These are phyloP conservation scores for Mortierella hygrophila DNA, from an alignment of 192 early-diverging fungal species.

Conservation along the genomic window DNA sequence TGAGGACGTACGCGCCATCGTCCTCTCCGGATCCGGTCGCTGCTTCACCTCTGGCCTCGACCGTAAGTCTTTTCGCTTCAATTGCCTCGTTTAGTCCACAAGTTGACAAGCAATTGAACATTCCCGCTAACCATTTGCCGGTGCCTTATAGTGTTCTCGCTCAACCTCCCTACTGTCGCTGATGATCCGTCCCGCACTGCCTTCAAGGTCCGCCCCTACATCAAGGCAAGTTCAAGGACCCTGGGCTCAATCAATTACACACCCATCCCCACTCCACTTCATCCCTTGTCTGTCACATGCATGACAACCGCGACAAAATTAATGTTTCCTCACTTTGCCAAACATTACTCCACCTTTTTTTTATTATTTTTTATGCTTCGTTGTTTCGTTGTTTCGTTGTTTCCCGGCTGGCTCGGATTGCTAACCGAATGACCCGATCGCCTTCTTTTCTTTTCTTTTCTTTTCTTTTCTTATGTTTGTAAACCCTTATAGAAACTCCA, in stretches of 20 bases:
- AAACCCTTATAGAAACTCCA: constrained; percentile 60
- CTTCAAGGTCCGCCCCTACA: constrained; percentile 51
- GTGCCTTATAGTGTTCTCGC: constrained; percentile 33
- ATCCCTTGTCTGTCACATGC: background rate
- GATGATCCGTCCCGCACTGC: constrained; percentile 54
- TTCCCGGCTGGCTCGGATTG: background rate
- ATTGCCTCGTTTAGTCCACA: too few relatives aligned
- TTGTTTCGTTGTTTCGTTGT: background rate
- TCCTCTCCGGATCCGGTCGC: constrained; percentile 80
- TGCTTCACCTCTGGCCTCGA: constrained; percentile 96
- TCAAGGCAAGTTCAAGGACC: constrained; percentile 43
- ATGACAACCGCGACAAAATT: background rate
- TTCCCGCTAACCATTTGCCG: background rate
- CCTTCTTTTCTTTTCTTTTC: background rate
- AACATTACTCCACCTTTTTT: background rate
- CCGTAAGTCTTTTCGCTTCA: constrained; percentile 56
- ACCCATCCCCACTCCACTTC: background rate
- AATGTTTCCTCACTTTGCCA: background rate
- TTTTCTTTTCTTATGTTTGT: background rate
- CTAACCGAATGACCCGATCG: background rate
- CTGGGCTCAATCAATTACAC: background rate
- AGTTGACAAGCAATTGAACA: background rate
- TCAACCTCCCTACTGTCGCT: constrained; percentile 39
- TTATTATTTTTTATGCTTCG: too few relatives aligned
- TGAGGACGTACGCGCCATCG: constrained; percentile 76